phyloP scores from a whole-genome alignment of 352 stramenopile species.

The Pythium utonaiense region DNA sequence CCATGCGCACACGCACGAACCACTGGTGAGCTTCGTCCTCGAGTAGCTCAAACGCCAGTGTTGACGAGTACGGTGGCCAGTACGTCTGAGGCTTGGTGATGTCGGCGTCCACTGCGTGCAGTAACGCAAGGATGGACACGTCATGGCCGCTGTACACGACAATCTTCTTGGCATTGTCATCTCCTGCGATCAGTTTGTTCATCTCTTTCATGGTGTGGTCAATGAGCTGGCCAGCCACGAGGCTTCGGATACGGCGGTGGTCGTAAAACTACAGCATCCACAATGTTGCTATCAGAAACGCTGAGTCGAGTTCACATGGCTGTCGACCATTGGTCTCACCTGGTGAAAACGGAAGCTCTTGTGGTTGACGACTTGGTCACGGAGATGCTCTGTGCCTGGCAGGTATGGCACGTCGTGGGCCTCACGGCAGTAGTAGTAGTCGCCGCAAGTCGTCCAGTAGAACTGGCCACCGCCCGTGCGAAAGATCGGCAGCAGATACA shows the following conservation, averaged over 20 bases:
- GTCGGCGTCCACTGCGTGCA: constrained; percentile 54
- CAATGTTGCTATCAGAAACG: no score
- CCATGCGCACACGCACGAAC: constrained; percentile 54
- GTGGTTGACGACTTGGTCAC: constrained; percentile 39
- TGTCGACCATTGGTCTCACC: constrained; percentile 13
- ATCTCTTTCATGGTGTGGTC: constrained; percentile 51
- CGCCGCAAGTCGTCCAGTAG: constrained; percentile 59
- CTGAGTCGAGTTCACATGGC: no score
- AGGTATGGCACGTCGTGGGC: constrained; percentile 50
- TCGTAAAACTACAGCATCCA: constrained; percentile 59
- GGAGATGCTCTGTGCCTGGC: constrained; percentile 43
- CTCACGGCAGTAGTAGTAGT: constrained; percentile 76
- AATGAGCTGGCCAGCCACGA: constrained; percentile 61
- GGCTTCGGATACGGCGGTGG: constrained; percentile 54
- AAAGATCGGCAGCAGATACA: constrained; percentile 50
- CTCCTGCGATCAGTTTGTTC: constrained; percentile 18
- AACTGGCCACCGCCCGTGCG: constrained; percentile 35
- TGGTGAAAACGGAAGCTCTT: constrained; percentile 75
- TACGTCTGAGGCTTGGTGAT: constrained; percentile 43
- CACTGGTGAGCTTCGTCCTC: constrained; percentile 50
- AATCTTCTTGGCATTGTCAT: constrained; percentile 46
- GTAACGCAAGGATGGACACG: constrained; percentile 68
- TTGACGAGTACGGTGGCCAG: constrained; percentile 75
- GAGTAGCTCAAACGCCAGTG: constrained; percentile 63
- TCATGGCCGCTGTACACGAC: constrained; percentile 83